Evolutionary conservation across 1,284 basidiomycete genomes (phyloP), one percentile per base, ranked within the genome.

Genomic region (Leccinum pachyderme): DNA sequence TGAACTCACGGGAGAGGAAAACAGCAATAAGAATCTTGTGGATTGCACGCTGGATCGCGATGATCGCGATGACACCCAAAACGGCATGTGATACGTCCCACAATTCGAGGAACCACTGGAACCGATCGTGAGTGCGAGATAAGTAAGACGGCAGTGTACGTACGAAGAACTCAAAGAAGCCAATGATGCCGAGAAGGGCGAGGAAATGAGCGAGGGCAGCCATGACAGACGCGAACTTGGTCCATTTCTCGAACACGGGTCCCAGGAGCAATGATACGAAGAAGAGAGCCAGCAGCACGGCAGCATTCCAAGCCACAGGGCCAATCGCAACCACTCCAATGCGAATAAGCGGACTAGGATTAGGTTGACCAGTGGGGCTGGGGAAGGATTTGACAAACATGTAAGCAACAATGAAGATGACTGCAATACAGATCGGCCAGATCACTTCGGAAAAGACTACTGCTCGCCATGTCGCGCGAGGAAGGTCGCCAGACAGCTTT

Each of bases 61-160:
- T 82, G 58, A 95, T 89, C 31, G 89, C 81, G 56, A 96, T 87
- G 66, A 95, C 77, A 58, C 94, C 95, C 47, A 95, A 79, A 2
- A 95, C 93, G 9, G 95, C 94, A 67, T 97, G 94, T 3, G 93
- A 92, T 29, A 91, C 86, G 70, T 98, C 91, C 96, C 96, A 99
- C 47, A 93, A 83, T 72, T 98, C 95, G 55, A 98, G 83, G 83
- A 95, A 95, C 95, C 95, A 98, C 84, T 95, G 61, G 33, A 59
- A 54, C 49, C 22, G 47, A 52, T 47, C 51, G 51, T 72, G 49
- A 70, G 57, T 29, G 25, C 24, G 52, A 24, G 32, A 29, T 44
- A 7, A 52, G 12, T 24, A 25, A 31, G 35, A 52, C 49, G 55
- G 39, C 47, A n/a, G 32, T 60, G 57, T 31, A 87, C 90, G 62